Conservation (phyloP, 2,329 filamentous ascomycete species). For the Penicillium digitatum region DNA sequence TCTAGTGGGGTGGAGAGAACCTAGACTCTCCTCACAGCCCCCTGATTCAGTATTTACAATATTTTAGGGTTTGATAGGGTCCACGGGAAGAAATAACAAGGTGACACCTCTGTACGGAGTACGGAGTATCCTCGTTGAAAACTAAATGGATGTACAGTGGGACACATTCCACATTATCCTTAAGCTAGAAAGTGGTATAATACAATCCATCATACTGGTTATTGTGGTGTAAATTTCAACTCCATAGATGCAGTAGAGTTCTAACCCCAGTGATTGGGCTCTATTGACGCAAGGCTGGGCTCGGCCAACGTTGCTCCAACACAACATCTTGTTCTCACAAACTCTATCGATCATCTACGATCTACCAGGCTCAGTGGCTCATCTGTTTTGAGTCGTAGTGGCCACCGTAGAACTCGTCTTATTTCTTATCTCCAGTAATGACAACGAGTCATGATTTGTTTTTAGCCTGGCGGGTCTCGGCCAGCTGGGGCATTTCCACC, state of each 20-base stretch:
- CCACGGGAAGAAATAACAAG: neutral
- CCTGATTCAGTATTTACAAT: neutral
- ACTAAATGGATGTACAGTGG: neutral
- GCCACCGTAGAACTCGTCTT: neutral
- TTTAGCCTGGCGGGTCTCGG: neutral
- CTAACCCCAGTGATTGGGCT: neutral
- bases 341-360: neutral
- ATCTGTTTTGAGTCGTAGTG: too few relatives aligned
- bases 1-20: neutral
- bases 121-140: neutral
- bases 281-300: neutral
- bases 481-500: neutral
- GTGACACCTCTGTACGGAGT: neutral
- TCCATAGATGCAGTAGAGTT: neutral
- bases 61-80: neutral
- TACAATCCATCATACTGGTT: neutral
- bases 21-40: neutral
- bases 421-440: neutral
- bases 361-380: neutral
- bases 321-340: neutral
- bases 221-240: slow-evolving; percentile 5
- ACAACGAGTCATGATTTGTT: neutral
- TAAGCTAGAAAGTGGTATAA: neutral
- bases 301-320: neutral
- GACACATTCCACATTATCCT: neutral